phyloP scores from a whole-genome alignment of 495 filamentous ascomycete genomes.

The Daldinia caldariorum region DNA sequence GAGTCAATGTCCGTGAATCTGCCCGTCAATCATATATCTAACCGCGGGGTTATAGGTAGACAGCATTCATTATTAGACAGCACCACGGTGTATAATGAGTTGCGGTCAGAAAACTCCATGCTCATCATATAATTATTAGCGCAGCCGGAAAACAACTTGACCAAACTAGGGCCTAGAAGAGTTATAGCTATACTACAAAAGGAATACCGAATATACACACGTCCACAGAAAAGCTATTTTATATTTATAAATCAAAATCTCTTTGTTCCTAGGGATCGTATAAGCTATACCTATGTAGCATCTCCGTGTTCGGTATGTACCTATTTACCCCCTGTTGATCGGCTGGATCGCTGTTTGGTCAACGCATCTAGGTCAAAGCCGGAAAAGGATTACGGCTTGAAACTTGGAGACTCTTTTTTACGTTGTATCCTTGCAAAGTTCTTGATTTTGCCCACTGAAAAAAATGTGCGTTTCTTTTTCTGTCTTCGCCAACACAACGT shows the following conservation, averaged over 20 bases:
- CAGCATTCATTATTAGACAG: too few relatives aligned
- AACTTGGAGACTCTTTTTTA: neutral
- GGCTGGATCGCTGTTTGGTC: constrained; percentile 1
- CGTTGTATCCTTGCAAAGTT: constrained; percentile 20
- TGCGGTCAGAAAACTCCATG: constrained; percentile 36
- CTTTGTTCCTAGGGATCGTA: neutral
- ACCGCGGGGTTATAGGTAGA: constrained; percentile 4
- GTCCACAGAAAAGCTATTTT: neutral
- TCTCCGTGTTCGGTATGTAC: neutral
- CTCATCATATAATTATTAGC: constrained; percentile 5
- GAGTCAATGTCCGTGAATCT: constrained; percentile 16
- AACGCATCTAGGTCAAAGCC: neutral
- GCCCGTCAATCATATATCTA: constrained; percentile 14
- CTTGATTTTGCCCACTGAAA: constrained; percentile 12
- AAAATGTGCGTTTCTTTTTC: constrained; percentile 27
- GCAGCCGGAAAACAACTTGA: constrained; percentile 2
- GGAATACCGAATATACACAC: neutral
- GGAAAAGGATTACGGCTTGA: constrained; percentile 6
- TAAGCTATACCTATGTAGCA: neutral
- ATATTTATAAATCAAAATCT: neutral
- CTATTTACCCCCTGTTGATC: neutral
- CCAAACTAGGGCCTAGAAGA: constrained; percentile 1
- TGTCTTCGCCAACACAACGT: constrained; percentile 9
- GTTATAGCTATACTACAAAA: neutral
- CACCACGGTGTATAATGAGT: constrained; percentile 22